Evolutionary conservation across 2,329 filamentous ascomycete species (phyloP), one percentile per base, ranked within the genome.

Genomic region (Penicillium sp.): DNA sequence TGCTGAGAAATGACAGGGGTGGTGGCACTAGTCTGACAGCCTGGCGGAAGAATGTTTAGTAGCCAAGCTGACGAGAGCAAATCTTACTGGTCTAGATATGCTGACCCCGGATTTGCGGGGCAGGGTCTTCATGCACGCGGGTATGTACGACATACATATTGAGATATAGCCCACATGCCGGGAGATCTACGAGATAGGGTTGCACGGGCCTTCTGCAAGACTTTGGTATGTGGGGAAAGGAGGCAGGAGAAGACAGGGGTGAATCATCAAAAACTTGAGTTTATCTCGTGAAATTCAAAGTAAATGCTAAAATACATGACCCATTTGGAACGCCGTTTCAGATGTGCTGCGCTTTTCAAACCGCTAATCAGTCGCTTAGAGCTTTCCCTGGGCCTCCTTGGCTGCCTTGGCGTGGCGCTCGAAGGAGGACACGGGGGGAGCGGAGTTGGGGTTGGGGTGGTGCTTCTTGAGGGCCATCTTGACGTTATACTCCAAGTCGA

Each of bases 401-500:
- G 49, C 42, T 19, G 53, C 50, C 65, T 71, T 69, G 59, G 59
- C 65, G 47, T 53, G 61, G n/a, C 70, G 70, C 70, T 73, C 69
- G 40, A 73, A 73, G 2, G 70, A 72, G 7, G 70, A 73, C 14
- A 70, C 67, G 11, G 70, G 70, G 5, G 70, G 70, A 14, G 69
- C 70, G 4, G 70, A 69, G 67, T 72, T 70, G 56, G 70, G 70
- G 63, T 73, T 69, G 47, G 68, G 70, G 64, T 73, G 70, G 56
- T 72, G 69, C 62, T 70, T 68, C 67, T 71, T 71, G 18, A 78
- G 77, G 14, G 80, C 79, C 58, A 87, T 74, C 23, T 70, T 77
- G 56, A 89, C 81, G 64, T 88, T 80, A 69, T 87, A 86, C 64
- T 80, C 77, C 50, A 88, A 69, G 70, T 86, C 82, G 69, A 84